Evolutionary conservation across 257 asterid genomes (phyloP).

Genomic region (Anisodus tanguticus): DNA sequence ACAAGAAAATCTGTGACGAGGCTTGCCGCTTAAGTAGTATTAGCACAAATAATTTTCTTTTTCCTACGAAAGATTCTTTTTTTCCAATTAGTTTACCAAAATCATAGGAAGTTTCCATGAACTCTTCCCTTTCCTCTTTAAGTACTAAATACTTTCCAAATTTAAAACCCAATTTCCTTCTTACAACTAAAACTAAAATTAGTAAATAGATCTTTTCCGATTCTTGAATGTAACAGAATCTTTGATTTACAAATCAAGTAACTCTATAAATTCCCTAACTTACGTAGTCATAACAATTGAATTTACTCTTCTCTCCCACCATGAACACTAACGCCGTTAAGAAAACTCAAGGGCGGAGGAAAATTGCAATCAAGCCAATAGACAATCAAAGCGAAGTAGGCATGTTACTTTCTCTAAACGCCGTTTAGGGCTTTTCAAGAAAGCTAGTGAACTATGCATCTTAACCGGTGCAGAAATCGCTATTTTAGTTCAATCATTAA

Average conservation of each 20-base stretch:
- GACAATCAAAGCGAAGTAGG: slow-evolving; percentile 30
- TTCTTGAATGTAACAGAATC: neutral
- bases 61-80: no score
- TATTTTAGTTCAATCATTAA: slow-evolving; percentile 45
- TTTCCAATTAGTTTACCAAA: neutral
- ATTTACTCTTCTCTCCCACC: neutral
- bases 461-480: slow-evolving; percentile 40
- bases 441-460: slow-evolving; percentile 46
- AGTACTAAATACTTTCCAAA: neutral
- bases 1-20: no score
- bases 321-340: slow-evolving; percentile 16
- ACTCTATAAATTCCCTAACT: neutral
- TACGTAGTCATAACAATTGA: neutral
- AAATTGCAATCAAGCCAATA: slow-evolving; percentile 45
- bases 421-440: slow-evolving; percentile 43
- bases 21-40: no score
- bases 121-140: neutral
- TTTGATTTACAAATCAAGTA: neutral
- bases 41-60: no score
- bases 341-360: slow-evolving; percentile 43
- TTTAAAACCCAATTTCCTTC: neutral
- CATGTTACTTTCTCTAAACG: slow-evolving; percentile 47
- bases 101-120: neutral
- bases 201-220: neutral
- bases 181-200: neutral